Conservation (phyloP, 768 basidiomycete species). For the Lyophyllum atratum region DNA sequence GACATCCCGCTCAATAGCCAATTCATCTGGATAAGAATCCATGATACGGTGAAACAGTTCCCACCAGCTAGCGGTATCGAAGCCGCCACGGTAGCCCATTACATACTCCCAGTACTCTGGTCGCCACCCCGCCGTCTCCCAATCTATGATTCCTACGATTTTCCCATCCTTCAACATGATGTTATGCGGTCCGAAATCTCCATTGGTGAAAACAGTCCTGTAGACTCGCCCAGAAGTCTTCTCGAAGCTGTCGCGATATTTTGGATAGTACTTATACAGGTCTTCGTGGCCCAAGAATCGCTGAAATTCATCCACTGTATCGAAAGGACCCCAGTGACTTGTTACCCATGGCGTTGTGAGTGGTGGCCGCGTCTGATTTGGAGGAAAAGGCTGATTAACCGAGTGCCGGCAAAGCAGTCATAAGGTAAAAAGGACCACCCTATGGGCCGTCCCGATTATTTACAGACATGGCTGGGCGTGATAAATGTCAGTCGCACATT, state of each 20-base stretch:
- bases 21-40: not conserved
- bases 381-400: too few relatives aligned
- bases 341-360: too few relatives aligned
- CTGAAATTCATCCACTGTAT: slow-evolving; percentile 4
- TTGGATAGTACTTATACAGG: not conserved
- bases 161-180: slow-evolving; percentile 2
- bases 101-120: not conserved
- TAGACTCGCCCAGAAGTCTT: slow-evolving; percentile 5
- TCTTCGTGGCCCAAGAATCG: not conserved
- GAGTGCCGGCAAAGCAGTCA: too few relatives aligned
- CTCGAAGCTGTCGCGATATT: slow-evolving; percentile 5
- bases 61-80: not conserved
- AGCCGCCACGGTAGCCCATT: not conserved
- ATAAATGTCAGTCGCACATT: too few relatives aligned
- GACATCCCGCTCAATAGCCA: not conserved
- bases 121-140: slow-evolving; percentile 2
- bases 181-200: slow-evolving; percentile 10
- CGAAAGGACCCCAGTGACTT: slow-evolving; percentile 19
- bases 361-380: too few relatives aligned
- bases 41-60: not conserved
- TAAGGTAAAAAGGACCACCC: too few relatives aligned
- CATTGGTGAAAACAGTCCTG: slow-evolving; percentile 16
- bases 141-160: not conserved
- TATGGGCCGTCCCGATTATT: too few relatives aligned
- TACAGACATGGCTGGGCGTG: too few relatives aligned